Evolutionary conservation across 1,284 basidiomycete genomes (phyloP).

Genomic region (Ustilago cynodontis): DNA sequence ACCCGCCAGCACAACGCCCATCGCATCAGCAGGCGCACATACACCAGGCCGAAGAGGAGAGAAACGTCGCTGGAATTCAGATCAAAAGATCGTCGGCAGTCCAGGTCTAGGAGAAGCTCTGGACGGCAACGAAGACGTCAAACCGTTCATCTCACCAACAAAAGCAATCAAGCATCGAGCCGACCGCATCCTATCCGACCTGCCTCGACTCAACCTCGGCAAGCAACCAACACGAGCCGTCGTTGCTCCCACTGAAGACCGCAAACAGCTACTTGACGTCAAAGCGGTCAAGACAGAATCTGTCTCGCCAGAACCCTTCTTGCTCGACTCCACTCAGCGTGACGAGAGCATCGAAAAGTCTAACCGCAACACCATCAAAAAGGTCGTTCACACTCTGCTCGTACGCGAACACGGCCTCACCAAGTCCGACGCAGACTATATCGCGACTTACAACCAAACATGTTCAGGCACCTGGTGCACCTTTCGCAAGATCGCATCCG

Average conservation of each 20-base stretch:
- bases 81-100: slow-evolving; percentile 38
- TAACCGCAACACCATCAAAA: slow-evolving; percentile 50
- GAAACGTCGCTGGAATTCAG: slow-evolving; percentile 38
- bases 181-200: slow-evolving; percentile 41
- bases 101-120: slow-evolving; percentile 12
- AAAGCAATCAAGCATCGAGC: slow-evolving; percentile 29
- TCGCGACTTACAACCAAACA: slow-evolving; percentile 55
- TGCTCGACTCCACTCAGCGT: slow-evolving; percentile 3
- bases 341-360: slow-evolving; percentile 31
- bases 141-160: slow-evolving; percentile 7
- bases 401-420: slow-evolving; percentile 30
- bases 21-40: slow-evolving; percentile 18
- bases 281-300: slow-evolving; percentile 29
- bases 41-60: slow-evolving; percentile 58
- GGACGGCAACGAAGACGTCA: slow-evolving; percentile 1
- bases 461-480: slow-evolving; percentile 58
- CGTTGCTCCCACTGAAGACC: slow-evolving; percentile 2
- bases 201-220: slow-evolving; percentile 45
- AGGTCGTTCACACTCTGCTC: slow-evolving; percentile 41
- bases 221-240: slow-evolving; percentile 31
- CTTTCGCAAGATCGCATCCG: slow-evolving; percentile 35
- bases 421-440: slow-evolving; percentile 51
- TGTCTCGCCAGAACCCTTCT: slow-evolving; percentile 37
- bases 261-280: slow-evolving; percentile 28
- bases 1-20: slow-evolving; percentile 3